A percentile compares a stretch with the other conserved stretches of the same genome.
Conservation (phyloP, 2,329 filamentous ascomycete genomes). For the Ilyonectria sp. region DNA sequence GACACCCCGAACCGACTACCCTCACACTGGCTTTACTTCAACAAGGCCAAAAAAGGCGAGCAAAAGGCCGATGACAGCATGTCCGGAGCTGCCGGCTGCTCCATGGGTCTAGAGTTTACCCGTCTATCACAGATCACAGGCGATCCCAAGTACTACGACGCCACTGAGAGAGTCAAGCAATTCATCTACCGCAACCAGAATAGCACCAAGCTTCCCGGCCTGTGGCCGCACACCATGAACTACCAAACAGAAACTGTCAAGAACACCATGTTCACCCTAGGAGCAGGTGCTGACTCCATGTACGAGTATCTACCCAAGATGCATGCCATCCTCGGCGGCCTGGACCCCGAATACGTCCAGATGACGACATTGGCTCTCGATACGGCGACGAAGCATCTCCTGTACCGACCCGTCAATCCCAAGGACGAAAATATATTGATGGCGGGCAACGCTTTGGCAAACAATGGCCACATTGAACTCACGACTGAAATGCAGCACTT, state of each 20-base stretch:
- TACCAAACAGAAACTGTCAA: constrained; percentile 66
- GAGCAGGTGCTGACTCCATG: constrained; percentile 63
- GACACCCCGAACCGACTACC: constrained; percentile 70
- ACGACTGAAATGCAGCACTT: constrained; percentile 68
- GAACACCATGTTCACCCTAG: constrained; percentile 59
- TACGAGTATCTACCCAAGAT: constrained; percentile 76
- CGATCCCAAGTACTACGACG: constrained; percentile 82
- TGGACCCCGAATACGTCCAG: constrained; percentile 72
- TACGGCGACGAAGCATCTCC: constrained; percentile 72
- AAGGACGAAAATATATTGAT: constrained; percentile 73
- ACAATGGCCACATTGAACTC: constrained; percentile 49
- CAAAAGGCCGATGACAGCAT: constrained; percentile 56
- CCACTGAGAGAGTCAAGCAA: constrained; percentile 80
- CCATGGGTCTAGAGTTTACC: constrained; percentile 82
- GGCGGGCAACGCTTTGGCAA: constrained; percentile 59
- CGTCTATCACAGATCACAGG: constrained; percentile 81
- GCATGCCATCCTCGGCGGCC: constrained; percentile 75
- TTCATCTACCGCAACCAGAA: constrained; percentile 77
- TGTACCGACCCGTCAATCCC: constrained; percentile 78
- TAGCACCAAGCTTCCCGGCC: constrained; percentile 76
- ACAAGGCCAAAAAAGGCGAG: constrained; percentile 55
- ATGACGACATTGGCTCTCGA: constrained; percentile 77
- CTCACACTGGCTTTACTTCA: constrained; percentile 62
- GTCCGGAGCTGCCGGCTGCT: constrained; percentile 68
- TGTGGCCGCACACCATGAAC: constrained; percentile 80